Evolutionary conservation across 2,329 filamentous ascomycete genomes (phyloP), one percentile per base, ranked within the genome.

Genomic region (Fusarium chlamydosporum): DNA sequence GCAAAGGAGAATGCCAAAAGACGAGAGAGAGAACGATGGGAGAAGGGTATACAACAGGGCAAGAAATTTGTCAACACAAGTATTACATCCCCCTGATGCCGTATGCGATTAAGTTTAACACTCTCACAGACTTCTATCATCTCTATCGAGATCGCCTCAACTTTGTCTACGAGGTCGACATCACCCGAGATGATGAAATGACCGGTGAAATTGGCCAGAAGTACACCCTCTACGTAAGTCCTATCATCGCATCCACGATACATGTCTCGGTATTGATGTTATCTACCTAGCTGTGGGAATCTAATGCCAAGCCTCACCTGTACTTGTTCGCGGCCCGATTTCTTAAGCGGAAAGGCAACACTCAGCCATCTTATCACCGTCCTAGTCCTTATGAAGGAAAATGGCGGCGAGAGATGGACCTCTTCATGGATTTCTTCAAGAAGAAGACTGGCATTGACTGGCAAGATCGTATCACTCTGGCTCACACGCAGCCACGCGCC

Each of bases 91-190:
- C 33, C 18, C 5, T 6, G 3, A 16, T 29, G 26, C 15, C 40
- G 11, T 50, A 8, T 4, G 11, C 6, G 13, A 4, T 46, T 8
- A 33, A n/a, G 33, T 20, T 46, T 55, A 40, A 69, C 35, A 3
- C 13, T 33, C 12, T 10, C 23, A 6, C 59, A 90, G 89, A 83
- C 34, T 80, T 87, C n/a, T 88, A 89, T 73, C 88, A 88, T 62
- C 77, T 92, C 63, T 93, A 91, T 77, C 79, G 78, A 18, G 92
- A 96, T 75, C 56, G 72, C 4, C 85, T 84, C 0, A 85, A 84
- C 47, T 92, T 93, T 75, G 77, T 81, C 6, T 93, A 93, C 78
- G 83, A 89, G 55, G 79, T 92, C 59, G 82, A 83, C 0, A 79
- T 96, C 15, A 83, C 84, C 4, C 86, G 91, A 74, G 74, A 86